Base-by-base conservation (phyloP, 441 rosid genomes). In the Lepidium campestre region DNA sequence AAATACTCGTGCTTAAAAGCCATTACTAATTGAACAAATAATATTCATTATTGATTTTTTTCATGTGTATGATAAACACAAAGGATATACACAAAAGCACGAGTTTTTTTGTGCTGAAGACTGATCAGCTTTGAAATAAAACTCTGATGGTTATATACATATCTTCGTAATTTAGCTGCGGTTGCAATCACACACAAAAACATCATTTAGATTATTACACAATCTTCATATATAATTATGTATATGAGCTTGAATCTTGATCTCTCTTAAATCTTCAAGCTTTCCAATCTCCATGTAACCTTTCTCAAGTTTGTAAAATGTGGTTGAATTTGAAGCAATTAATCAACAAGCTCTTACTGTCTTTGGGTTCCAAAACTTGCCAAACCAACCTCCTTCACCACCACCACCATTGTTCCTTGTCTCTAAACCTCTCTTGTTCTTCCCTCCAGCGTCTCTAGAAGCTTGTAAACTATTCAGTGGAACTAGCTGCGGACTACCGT, bases 311-410 rank as follows among this genome's bases (percentile, higher is more conserved):
- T 15, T 9, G 56, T 61, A 53, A 25, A 10, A 35, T 18, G 57
- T 23, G 3, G n/a, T 62, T 62, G 32, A 13, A 34, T 23, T 39
- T 56, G 5, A 25, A 35, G 27, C 59, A 58, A 58, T 27, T 27
- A 6, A 27, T 82, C 78, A 84, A 64, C 85, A 69, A 53, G 82
- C 71, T 78, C 78, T 76, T 37, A 79, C 44, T 27, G 71, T 54
- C 73, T 81, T 85, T 18, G 75, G 74, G 37, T 75, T 62, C 85
- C 78, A 81, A 32, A 62, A 57, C 80, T 78, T 48, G n/a, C 66
- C 73, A 56, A 81, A 62, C 83, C 86, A 77, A 37, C 82, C 53
- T 68, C 74, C 67, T 62, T 82, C 86, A 32, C 82, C 57, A 0
- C 74, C 45, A 54, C 69, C 80, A n/a, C 63, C 65, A 58, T 52